phyloP scores from a whole-genome alignment of 2,329 filamentous ascomycete genomes.

The Zymoseptoria brevis region DNA sequence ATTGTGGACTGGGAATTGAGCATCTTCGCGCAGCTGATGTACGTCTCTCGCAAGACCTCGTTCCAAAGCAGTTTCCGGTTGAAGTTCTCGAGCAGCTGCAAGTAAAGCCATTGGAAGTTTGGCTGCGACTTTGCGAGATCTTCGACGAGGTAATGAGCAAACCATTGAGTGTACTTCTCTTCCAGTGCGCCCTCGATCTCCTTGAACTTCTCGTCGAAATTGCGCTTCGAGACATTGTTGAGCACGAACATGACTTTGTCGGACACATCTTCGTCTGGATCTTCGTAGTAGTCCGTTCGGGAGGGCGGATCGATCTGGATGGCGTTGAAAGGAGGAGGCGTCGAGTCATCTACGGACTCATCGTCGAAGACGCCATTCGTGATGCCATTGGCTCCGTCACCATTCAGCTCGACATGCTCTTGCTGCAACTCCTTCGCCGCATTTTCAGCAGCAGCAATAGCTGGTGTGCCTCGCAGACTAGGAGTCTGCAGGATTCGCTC shows the following conservation, averaged over 20 bases:
- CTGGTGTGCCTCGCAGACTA: constrained; percentile 71
- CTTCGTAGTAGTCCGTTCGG: constrained; percentile 59
- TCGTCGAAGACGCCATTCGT: constrained; percentile 67
- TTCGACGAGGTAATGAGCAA: constrained; percentile 88
- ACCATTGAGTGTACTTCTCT: constrained; percentile 86
- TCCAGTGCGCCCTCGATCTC: constrained; percentile 74
- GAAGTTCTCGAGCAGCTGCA: constrained; percentile 79
- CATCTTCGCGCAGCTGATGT: constrained; percentile 74
- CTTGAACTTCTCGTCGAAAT: constrained; percentile 72
- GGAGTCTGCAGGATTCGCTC: constrained; percentile 74
- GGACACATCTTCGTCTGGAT: constrained; percentile 75
- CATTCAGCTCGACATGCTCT: constrained; percentile 21
- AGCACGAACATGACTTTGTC: constrained; percentile 92
- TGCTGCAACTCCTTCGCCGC: constrained; percentile 26
- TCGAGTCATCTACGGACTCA: constrained; percentile 49
- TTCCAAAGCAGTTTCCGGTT: constrained; percentile 71
- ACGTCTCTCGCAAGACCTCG: constrained; percentile 89
- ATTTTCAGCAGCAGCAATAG: constrained; percentile 21
- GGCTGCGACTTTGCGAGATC: constrained; percentile 95
- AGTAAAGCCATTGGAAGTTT: constrained; percentile 89
- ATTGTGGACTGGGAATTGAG: constrained; percentile 84
- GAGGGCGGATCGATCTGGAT: constrained; percentile 67
- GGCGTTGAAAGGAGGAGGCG: constrained; percentile 65
- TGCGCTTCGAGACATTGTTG: constrained; percentile 91
- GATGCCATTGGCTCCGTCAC: constrained; percentile 41